A percentile compares a stretch with the other conserved stretches of the same genome.
Evolutionary conservation across 371 early-diverging fungal genomes (phyloP).

Genomic region (Blyttiomyces sp.): DNA sequence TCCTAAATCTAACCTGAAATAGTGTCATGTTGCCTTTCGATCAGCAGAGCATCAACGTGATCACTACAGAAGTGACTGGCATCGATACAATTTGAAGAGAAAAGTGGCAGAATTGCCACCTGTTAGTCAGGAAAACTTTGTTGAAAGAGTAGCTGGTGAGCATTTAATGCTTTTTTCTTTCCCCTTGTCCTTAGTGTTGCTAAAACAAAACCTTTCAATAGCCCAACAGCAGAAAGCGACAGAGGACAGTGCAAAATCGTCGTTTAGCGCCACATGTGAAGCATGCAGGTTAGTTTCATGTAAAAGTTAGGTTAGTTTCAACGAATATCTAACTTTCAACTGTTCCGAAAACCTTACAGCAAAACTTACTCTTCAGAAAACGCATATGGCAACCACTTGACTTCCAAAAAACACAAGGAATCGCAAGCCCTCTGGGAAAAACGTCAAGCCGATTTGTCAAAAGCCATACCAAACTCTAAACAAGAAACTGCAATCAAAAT

Average conservation of each 20-base stretch:
- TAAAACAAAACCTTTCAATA: conserved; percentile 7
- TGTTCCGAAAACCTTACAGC: conserved; percentile 20
- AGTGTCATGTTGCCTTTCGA: conserved; percentile 83
- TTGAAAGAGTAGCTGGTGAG: conserved; percentile 58
- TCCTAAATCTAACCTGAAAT: too few species aligned
- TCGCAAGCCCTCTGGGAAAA: conserved; percentile 45
- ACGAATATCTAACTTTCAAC: neutral
- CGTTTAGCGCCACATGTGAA: conserved; percentile 34
- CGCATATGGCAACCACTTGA: conserved; percentile 81
- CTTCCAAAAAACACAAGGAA: conserved; percentile 91
- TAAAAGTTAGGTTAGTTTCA: neutral
- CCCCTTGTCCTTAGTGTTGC: neutral
- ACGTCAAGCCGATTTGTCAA: conserved; percentile 1
- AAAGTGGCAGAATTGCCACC: conserved; percentile 85
- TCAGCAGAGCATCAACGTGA: conserved; percentile 78
- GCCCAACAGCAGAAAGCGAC: conserved; percentile 45
- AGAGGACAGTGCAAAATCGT: conserved; percentile 24
- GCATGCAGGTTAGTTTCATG: conserved; percentile 33
- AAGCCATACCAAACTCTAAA: neutral
- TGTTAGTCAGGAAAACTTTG: conserved; percentile 76
- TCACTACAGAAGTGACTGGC: conserved; percentile 96
- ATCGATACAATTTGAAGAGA: conserved; percentile 94
- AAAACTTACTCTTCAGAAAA: conserved; percentile 77
- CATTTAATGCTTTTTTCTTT: neutral
- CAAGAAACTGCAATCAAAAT: neutral